Base-by-base conservation (phyloP, 2,329 filamentous ascomycete genomes). In the Malbranchea zuffiana region DNA sequence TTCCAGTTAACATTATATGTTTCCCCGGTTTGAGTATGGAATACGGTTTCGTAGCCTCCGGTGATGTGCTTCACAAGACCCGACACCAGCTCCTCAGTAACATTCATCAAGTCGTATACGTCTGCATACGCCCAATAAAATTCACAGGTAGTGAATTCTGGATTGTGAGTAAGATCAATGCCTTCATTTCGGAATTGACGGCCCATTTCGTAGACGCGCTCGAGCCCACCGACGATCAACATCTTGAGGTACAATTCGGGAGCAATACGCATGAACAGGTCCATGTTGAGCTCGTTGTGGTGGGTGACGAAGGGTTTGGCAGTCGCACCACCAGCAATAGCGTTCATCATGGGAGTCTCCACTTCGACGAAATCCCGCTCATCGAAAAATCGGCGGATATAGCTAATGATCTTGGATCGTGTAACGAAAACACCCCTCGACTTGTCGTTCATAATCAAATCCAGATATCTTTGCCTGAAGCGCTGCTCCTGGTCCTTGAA, bases 231-330 rank as follows among this genome's bases (percentile, higher is more conserved):
- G 20, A 98, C 88, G 33, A 96, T 82, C 41, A 82, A 71, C 78
- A 92, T 85, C 81, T 98, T 98, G 52, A 98, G 78, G 63, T 92
- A 94, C 39, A 98, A 68, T 64, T 98, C 90, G 1, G 90, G 92
- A 1, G 92, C 90, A 31, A 96, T 78, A 56, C 90, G 81, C 75
- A 98, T 81, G 65, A 81, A 96, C 61, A 98, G 79, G 51, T 94
- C 80, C 77, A 93, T 86, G 61, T 94, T 76, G 35, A 90, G 73
- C 36, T 96, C 90, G 62, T 98, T 98, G 69, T 96, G 90, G 62
- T 93, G 82, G 10, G 90, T 96, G 49, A 82, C 71, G 65, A 98
- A 98, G 4, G 90, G 90, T 67, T 82, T 86, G 41, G 90, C 90
- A 1, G 90, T 96, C 21, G 90, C 90, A 56, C 90, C 90, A 50